phyloP scores from a whole-genome alignment of 768 basidiomycete species.

The Cystofilobasidium capitatum region DNA sequence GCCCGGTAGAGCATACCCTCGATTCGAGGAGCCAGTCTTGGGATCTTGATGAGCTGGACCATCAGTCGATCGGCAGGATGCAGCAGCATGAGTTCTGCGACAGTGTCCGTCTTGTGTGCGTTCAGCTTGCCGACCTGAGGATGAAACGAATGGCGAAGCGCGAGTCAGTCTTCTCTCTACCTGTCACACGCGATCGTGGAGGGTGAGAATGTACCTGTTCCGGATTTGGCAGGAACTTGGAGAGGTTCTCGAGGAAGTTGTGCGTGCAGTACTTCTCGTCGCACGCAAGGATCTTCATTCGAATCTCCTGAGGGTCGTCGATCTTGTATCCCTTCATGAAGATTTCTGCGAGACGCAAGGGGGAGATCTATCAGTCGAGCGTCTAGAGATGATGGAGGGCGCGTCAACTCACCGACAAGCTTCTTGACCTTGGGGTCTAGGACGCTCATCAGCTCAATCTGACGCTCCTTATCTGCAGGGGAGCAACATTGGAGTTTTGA shows the following conservation, averaged over 20 bases:
- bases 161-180: not conserved
- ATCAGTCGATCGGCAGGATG: conserved; percentile 92
- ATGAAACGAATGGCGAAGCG: not conserved
- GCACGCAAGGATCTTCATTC: conserved; percentile 70
- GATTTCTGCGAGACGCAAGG: conserved; percentile 54
- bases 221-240: conserved; percentile 77
- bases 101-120: conserved; percentile 67
- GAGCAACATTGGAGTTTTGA: not conserved
- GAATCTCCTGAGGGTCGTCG: conserved; percentile 77
- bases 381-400: conserved; percentile 22
- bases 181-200: not conserved
- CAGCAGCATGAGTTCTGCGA: conserved; percentile 74
- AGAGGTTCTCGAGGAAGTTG: conserved; percentile 77
- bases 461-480: conserved; percentile 64
- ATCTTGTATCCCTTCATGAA: conserved; percentile 78
- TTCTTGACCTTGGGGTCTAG: conserved; percentile 86
- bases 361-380: not conserved
- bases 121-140: conserved; percentile 74
- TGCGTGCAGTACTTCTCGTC: conserved; percentile 79
- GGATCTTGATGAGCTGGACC: conserved; percentile 92
- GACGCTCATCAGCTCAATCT: conserved; percentile 82
- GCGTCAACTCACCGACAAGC: conserved; percentile 62
- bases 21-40: conserved; percentile 74
- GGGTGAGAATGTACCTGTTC: conserved; percentile 55
- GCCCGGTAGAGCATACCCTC: conserved; percentile 92